These are phyloP conservation scores for Phytopythium montanum DNA, from an alignment of 352 stramenopile species.

Conservation along the genomic window DNA sequence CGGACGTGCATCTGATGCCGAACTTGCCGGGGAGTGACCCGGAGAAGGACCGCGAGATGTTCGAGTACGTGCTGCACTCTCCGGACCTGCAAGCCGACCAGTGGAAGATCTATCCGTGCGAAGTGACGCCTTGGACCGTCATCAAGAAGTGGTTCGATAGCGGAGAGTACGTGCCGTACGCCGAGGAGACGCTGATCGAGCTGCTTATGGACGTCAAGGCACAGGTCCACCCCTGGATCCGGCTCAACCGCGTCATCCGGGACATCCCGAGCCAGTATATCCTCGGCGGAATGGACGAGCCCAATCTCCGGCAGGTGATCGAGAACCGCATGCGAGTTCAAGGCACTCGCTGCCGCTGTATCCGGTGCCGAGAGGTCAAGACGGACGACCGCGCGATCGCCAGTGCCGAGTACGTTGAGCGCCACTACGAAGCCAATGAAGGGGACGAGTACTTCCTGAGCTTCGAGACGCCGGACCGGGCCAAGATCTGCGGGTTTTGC, in stretches of 20 bases:
- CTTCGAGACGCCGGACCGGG: slow-evolving; percentile 88
- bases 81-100: slow-evolving; percentile 91
- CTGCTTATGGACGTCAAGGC: slow-evolving; percentile 89
- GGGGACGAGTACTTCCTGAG: slow-evolving; percentile 91
- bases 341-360: slow-evolving; percentile 83
- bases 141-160: slow-evolving; percentile 91
- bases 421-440: slow-evolving; percentile 84
- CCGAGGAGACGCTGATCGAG: slow-evolving; percentile 84
- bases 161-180: slow-evolving; percentile 88
- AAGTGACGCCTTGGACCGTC: slow-evolving; percentile 89
- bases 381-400: slow-evolving; percentile 79
- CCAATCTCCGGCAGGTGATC: slow-evolving; percentile 90
- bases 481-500: slow-evolving; percentile 91
- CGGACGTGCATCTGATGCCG: slow-evolving; percentile 92
- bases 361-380: slow-evolving; percentile 91
- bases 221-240: slow-evolving; percentile 93
- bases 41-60: slow-evolving; percentile 88
- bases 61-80: slow-evolving; percentile 87
- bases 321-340: slow-evolving; percentile 73
- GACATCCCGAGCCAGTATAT: slow-evolving; percentile 95
- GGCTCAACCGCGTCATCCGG: slow-evolving; percentile 91
- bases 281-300: slow-evolving; percentile 89
- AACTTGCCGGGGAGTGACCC: slow-evolving; percentile 86
- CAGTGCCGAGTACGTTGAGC: slow-evolving; percentile 61
- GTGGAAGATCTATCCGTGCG: slow-evolving; percentile 95